A percentile compares a stretch with the other conserved stretches of the same genome.
Conservation (phyloP, 1,284 basidiomycete genomes). For the Ceratobasidium sp. region DNA sequence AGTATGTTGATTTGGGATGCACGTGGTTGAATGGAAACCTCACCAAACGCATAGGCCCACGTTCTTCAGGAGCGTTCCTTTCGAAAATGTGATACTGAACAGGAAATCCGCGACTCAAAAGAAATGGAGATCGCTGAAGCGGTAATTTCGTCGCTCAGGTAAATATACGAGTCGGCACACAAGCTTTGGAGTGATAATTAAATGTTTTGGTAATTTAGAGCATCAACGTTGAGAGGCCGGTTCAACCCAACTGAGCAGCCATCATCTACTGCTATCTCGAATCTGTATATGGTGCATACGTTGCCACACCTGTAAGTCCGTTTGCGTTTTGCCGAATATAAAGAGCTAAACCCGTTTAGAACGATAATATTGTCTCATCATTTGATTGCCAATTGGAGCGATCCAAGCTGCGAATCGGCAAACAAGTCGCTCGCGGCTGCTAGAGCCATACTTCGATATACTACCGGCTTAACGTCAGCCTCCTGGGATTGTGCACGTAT, state of each 20-base stretch:
- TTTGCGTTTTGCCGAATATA: too few species aligned
- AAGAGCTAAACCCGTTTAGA: too few species aligned
- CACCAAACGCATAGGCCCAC: not conserved
- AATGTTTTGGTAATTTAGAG: not conserved
- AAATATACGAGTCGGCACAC: too few species aligned
- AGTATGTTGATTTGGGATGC: not conserved
- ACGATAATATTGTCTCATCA: conserved; percentile 4
- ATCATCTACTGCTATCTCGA: conserved; percentile 19
- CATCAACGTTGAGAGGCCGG: not conserved
- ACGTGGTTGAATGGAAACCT: not conserved
- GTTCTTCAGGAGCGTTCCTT: too few species aligned
- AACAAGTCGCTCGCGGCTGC: conserved; percentile 25
- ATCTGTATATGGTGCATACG: conserved; percentile 10
- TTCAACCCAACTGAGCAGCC: conserved; percentile 23
- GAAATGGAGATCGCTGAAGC: too few species aligned
- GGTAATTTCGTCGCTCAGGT: too few species aligned
- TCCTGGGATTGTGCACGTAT: conserved; percentile 24
- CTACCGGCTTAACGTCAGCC: not conserved
- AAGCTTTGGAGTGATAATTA: too few species aligned
- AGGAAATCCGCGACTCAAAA: too few species aligned
- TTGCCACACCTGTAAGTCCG: conserved; percentile 17
- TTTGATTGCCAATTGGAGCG: conserved; percentile 22
- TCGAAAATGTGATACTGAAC: too few species aligned
- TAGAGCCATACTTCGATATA: conserved; percentile 22
- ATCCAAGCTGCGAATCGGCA: conserved; percentile 38